Evolutionary conservation across 2,329 filamentous ascomycete species (phyloP), one percentile per base, ranked within the genome.

Genomic region (Alternaria triticimaculans): DNA sequence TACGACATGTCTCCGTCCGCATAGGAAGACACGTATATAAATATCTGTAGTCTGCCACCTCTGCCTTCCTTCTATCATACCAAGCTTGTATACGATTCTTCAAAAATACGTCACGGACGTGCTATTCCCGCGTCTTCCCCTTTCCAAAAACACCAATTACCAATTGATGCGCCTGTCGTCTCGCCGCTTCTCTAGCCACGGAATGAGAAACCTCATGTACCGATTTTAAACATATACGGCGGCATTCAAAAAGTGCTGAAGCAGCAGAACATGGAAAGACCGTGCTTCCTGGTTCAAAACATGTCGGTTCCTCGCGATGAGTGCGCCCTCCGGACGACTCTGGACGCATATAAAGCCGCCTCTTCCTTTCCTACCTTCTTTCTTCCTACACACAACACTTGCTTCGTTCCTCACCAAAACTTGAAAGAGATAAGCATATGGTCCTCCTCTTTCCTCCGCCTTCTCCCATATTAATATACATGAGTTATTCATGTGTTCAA

Each of bases 121-220:
- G 4, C 28, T 30, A 30, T 30, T 12, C 7, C 28, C 6, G 28
- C 28, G 28, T 14, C 12, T 33, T 15, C 14, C 4, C 33, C n/a
- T 37, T n/a, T 5, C 6, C 33, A 15, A 37, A 15, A 37, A 2
- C 33, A 4, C 0, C 4, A 0, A n/a, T 2, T 3, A 2, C 7
- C 3, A 9, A 2, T 3, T 3, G 0, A 37, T 41, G 33, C 7
- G 33, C 33, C 15, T 41, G 33, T 41, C 3, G 15, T 41, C 15
- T 41, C 33, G 8, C 8, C 15, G 33, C 8, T 18, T 41, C 37
- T 18, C n/a, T 11, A 41, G 2, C n/a, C 37, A 41, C n/a, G 37
- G 9, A 18, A 18, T 18, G 9, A 18, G 9, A 18, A 41, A 41
- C 15, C 15, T 18, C 37, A 18, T 10, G 37, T 41, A 11, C 37